Percentiles rank a stretch among this genome's conserved stretches.
phyloP scores from a whole-genome alignment of 371 early-diverging fungal species.

The Mortierella sp. region DNA sequence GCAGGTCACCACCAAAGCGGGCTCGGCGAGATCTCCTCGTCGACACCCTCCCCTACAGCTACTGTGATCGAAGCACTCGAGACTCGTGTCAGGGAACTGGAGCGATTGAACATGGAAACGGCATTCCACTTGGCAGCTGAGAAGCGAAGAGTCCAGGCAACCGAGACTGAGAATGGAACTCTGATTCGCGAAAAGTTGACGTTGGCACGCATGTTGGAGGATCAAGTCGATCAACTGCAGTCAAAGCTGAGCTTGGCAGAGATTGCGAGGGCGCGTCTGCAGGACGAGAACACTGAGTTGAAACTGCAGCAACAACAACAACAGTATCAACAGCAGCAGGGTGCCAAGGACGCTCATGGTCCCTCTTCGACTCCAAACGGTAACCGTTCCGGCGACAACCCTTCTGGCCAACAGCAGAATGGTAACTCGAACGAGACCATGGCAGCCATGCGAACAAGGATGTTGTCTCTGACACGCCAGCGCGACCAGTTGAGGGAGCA shows the following conservation, averaged over 20 bases:
- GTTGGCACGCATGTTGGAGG: slow-evolving; percentile 47
- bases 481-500: slow-evolving; percentile 30
- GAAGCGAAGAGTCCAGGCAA: slow-evolving; percentile 47
- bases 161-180: slow-evolving; percentile 45
- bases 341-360: neutral
- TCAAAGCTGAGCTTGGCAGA: slow-evolving; percentile 45
- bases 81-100: slow-evolving; percentile 43
- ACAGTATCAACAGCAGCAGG: slow-evolving; percentile 16
- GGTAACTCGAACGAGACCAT: slow-evolving; percentile 8
- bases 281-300: slow-evolving; percentile 42
- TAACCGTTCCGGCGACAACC: neutral
- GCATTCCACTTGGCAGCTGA: slow-evolving; percentile 51
- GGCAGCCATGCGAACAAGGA: slow-evolving; percentile 19
- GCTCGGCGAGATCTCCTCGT: slow-evolving; percentile 21
- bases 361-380: neutral
- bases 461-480: slow-evolving; percentile 29
- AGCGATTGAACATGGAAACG: slow-evolving; percentile 42
- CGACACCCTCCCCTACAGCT: slow-evolving; percentile 7
- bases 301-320: slow-evolving; percentile 32
- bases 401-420: slow-evolving; percentile 2
- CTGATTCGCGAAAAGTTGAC: slow-evolving; percentile 48
- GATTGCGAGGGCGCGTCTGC: slow-evolving; percentile 38
- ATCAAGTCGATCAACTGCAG: slow-evolving; percentile 52
- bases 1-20: slow-evolving; percentile 9
- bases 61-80: slow-evolving; percentile 40